Evolutionary conservation across 2,329 filamentous ascomycete species (phyloP).

Genomic region (Colletotrichum lupini): DNA sequence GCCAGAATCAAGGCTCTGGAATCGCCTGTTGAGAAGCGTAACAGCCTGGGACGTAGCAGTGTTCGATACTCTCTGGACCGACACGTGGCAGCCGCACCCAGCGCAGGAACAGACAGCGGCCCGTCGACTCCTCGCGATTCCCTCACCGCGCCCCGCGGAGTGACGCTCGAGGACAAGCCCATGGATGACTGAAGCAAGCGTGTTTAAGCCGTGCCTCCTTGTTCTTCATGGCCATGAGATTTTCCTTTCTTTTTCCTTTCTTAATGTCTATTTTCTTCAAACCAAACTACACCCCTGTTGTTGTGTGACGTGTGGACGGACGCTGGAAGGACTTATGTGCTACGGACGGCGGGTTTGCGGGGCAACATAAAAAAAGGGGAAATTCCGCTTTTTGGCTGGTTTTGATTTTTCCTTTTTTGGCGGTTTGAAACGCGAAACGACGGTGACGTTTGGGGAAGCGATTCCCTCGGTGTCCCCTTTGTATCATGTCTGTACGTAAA

Average conservation of each 20-base stretch:
- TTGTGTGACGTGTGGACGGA: constrained; percentile 23
- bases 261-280: constrained; percentile 33
- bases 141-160: constrained; percentile 49
- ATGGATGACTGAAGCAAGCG: constrained; percentile 58
- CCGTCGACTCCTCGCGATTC: constrained; percentile 39
- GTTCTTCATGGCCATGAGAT: background rate
- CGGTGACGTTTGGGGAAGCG: constrained; percentile 28
- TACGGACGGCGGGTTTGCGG: background rate
- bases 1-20: constrained; percentile 37
- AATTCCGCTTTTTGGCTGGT: constrained; percentile 20
- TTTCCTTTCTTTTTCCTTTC: constrained; percentile 23
- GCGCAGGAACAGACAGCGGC: constrained; percentile 33
- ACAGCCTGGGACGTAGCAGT: constrained; percentile 68
- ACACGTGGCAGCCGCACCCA: constrained; percentile 55
- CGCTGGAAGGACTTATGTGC: constrained; percentile 12
- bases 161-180: constrained; percentile 63
- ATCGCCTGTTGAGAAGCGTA: constrained; percentile 67
- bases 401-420: background rate
- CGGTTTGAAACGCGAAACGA: constrained; percentile 15
- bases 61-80: constrained; percentile 62
- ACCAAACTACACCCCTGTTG: constrained; percentile 1
- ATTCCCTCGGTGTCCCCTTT: constrained; percentile 31
- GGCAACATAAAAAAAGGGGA: constrained; percentile 4
- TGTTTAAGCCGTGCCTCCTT: background rate
- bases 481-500: constrained; percentile 36